A percentile compares a stretch with the other conserved stretches of the same genome.
Conservation (phyloP, 2,329 filamentous ascomycete genomes). For the Talaromyces sp. region DNA sequence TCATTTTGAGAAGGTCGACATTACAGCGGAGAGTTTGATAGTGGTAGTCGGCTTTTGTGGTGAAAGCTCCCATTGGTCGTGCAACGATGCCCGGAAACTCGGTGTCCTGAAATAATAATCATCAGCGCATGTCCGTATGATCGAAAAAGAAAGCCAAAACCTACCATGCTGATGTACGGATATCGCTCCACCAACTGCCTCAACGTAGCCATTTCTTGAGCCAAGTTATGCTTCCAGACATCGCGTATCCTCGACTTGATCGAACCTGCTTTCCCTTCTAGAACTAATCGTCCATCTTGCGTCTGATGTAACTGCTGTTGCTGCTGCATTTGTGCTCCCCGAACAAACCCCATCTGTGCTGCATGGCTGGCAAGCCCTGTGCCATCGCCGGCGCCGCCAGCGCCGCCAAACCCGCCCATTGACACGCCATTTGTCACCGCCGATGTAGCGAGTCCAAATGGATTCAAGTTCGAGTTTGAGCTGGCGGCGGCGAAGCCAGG, state of each 20-base stretch:
- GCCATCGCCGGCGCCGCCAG: slow-evolving; percentile 51
- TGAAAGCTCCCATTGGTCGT: slow-evolving; percentile 88
- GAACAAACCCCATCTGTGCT: slow-evolving; percentile 79
- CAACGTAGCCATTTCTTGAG: slow-evolving; percentile 82
- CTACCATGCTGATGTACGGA: slow-evolving; percentile 95
- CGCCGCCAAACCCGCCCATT: slow-evolving; percentile 51
- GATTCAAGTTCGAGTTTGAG: slow-evolving; percentile 61
- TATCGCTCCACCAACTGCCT: slow-evolving; percentile 82
- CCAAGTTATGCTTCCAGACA: slow-evolving; percentile 88
- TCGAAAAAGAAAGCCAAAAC: slow-evolving; percentile 23
- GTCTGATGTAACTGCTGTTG: slow-evolving; percentile 47
- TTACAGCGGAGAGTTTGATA: slow-evolving; percentile 97
- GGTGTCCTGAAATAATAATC: slow-evolving; percentile 63
- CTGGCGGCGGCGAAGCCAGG: slow-evolving; percentile 60
- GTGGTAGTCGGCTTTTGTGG: slow-evolving; percentile 94
- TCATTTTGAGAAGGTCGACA: slow-evolving; percentile 94
- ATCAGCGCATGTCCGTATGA: neutral
- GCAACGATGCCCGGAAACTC: slow-evolving; percentile 98
- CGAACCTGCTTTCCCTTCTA: slow-evolving; percentile 52
- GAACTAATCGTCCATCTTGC: slow-evolving; percentile 49
- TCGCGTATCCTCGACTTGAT: slow-evolving; percentile 81
- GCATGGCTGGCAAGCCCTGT: slow-evolving; percentile 81
- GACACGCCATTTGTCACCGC: slow-evolving; percentile 51
- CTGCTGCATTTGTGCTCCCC: slow-evolving; percentile 62
- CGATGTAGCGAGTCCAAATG: slow-evolving; percentile 52